Percentiles rank a stretch among this genome's conserved stretches.
phyloP scores from a whole-genome alignment of 805 yeast species.

The Ogataea glucozyma region DNA sequence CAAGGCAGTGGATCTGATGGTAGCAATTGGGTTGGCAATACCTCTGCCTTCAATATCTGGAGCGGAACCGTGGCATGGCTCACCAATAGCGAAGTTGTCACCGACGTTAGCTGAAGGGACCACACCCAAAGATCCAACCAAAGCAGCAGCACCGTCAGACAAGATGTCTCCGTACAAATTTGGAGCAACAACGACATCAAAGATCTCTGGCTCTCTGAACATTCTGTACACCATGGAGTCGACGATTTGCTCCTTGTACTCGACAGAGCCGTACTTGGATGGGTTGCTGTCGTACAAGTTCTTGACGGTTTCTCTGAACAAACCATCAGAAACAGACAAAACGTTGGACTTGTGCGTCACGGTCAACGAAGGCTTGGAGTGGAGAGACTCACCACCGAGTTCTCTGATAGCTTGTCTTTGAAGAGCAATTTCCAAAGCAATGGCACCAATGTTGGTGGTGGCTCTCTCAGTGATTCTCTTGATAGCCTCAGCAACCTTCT shows the following conservation, averaged over 20 bases:
- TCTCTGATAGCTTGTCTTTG: conserved; percentile 83
- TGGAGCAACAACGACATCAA: conserved; percentile 98
- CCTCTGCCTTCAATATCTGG: conserved; percentile 98
- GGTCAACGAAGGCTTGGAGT: conserved; percentile 66
- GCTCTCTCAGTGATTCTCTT: conserved; percentile 93
- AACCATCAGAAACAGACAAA: conserved; percentile 87
- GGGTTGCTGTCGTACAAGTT: conserved; percentile 58
- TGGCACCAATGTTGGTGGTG: conserved; percentile 79
- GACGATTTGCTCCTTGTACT: conserved; percentile 91
- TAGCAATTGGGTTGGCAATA: conserved; percentile 94
- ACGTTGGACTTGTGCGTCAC: conserved; percentile 98
- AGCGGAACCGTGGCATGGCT: conserved; percentile 99
- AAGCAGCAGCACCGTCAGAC: conserved; percentile 97
- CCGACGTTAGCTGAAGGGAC: conserved; percentile 99
- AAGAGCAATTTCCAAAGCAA: conserved; percentile 89
- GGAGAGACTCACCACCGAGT: conserved; percentile 55
- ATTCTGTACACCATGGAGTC: conserved; percentile 99
- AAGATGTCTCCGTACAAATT: conserved; percentile 96
- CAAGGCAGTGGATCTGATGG: conserved; percentile 95
- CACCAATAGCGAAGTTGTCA: conserved; percentile 93
- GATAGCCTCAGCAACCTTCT: conserved; percentile 93
- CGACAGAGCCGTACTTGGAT: conserved; percentile 58
- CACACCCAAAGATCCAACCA: conserved; percentile 96
- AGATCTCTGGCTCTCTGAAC: conserved; percentile 97
- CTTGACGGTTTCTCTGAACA: conserved; percentile 87